Conservation (phyloP, 371 early-diverging fungal genomes). For the Rhizopus delemar region DNA sequence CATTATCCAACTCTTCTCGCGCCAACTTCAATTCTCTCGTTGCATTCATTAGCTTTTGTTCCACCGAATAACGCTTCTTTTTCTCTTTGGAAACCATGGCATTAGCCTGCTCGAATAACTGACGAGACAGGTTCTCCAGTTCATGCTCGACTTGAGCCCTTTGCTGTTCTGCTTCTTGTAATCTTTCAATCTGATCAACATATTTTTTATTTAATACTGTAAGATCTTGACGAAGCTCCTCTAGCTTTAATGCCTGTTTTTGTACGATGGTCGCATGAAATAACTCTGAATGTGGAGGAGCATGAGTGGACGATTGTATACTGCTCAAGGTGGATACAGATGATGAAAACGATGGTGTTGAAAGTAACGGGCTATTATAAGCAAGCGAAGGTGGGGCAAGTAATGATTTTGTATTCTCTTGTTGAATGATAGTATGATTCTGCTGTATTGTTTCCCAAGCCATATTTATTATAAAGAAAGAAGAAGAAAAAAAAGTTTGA, state of each 20-base stretch:
- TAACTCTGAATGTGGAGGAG: not conserved
- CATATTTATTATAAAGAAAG: not conserved
- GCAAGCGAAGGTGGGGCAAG: not conserved
- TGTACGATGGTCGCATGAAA: slow-evolving; percentile 5
- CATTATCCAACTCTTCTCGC: slow-evolving; percentile 15
- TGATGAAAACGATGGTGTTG: slow-evolving; percentile 3
- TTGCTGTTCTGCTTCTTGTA: slow-evolving; percentile 16
- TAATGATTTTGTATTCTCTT: not conserved
- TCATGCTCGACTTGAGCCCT: slow-evolving; percentile 25
- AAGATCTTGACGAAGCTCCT: slow-evolving; percentile 20
- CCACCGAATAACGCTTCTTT: slow-evolving; percentile 10
- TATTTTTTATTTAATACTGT: slow-evolving; percentile 22
- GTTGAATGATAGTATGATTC: not conserved
- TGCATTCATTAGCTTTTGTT: slow-evolving; percentile 8
- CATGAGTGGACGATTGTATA: not conserved
- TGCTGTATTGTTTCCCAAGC: not conserved
- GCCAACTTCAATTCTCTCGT: slow-evolving; percentile 3
- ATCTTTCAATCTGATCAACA: slow-evolving; percentile 19
- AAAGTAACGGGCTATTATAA: slow-evolving; percentile 2
- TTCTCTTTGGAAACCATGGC: slow-evolving; percentile 34
- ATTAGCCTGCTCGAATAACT: slow-evolving; percentile 36
- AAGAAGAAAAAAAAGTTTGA: slow-evolving; percentile 1
- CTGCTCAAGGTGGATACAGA: slow-evolving; percentile 3
- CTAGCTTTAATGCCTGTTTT: slow-evolving; percentile 20
- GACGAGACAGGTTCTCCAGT: slow-evolving; percentile 27